These are phyloP conservation scores for Saccharomycopsis lassenensis DNA, from an alignment of 805 yeast species.

Conservation along the genomic window DNA sequence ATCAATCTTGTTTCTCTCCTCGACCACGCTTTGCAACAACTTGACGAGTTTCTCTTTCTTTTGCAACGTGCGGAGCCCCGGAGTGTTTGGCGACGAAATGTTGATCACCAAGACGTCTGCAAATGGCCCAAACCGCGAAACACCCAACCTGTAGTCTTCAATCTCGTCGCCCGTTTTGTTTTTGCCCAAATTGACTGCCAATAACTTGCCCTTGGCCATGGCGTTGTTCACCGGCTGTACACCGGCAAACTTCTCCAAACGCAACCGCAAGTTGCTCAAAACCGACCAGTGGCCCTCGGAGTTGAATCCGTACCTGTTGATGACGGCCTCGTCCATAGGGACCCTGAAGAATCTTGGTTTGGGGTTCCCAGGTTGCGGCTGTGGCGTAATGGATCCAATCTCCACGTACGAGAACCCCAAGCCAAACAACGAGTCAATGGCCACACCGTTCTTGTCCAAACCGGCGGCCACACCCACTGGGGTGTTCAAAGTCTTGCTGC, in stretches of 20 bases:
- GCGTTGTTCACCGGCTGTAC: conserved; percentile 32
- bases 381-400: conserved; percentile 87
- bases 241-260: conserved; percentile 38
- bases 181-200: conserved; percentile 84
- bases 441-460: conserved; percentile 87
- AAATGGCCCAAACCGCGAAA: conserved; percentile 62
- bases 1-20: conserved; percentile 50
- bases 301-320: conserved; percentile 91
- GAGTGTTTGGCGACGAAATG: conserved; percentile 93
- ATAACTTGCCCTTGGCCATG: conserved; percentile 49
- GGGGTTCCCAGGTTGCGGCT: conserved; percentile 94
- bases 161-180: conserved; percentile 89
- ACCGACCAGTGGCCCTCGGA: conserved; percentile 80
- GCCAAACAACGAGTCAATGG: conserved; percentile 67
- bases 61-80: conserved; percentile 85
- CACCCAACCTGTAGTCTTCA: conserved; percentile 77
- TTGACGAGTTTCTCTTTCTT: conserved; percentile 59
- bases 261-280: conserved; percentile 49
- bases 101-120: conserved; percentile 88
- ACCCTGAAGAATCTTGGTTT: conserved; percentile 82
- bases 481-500: conserved; percentile 46
- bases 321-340: conserved; percentile 77
- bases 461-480: conserved; percentile 97
- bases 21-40: conserved; percentile 55
- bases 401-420: conserved; percentile 86